Evolutionary conservation across 257 asterid genomes (phyloP).

Genomic region (Solanum megistacrolobum): DNA sequence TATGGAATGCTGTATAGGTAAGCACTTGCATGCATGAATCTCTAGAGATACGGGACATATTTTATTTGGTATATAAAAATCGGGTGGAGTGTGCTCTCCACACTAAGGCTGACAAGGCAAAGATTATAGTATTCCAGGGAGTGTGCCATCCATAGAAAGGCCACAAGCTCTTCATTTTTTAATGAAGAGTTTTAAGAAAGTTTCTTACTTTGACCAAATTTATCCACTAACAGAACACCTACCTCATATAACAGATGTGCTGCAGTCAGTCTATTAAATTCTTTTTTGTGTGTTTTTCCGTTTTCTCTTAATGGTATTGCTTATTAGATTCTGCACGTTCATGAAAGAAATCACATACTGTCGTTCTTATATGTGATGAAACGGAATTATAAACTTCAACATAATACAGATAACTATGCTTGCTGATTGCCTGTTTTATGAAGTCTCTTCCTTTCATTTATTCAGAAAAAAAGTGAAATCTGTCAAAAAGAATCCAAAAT

Average conservation of each 20-base stretch:
- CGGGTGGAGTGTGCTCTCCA: constrained; percentile 49
- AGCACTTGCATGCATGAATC: constrained; percentile 12
- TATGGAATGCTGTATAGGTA: constrained; percentile 19
- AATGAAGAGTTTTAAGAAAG: background rate
- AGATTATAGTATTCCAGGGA: constrained; percentile 17
- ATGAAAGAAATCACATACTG: background rate
- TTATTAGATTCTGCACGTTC: background rate
- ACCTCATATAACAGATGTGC: background rate
- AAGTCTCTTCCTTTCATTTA: background rate
- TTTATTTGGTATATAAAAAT: constrained; percentile 6
- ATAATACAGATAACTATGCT: background rate
- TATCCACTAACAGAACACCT: background rate
- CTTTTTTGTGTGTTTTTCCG: background rate
- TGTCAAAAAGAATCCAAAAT: background rate
- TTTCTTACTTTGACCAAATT: background rate
- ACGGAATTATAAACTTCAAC: background rate
- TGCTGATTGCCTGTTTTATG: background rate
- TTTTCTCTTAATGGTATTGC: background rate
- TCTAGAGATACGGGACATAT: background rate
- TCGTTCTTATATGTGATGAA: background rate
- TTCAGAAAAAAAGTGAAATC: background rate
- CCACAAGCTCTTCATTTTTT: background rate
- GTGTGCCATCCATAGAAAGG: constrained; percentile 26
- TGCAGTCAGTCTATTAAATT: background rate
- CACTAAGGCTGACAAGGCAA: constrained; percentile 5